Evolutionary conservation across 345 rosid species (phyloP).

Genomic region (Aurinia saxatilis): DNA sequence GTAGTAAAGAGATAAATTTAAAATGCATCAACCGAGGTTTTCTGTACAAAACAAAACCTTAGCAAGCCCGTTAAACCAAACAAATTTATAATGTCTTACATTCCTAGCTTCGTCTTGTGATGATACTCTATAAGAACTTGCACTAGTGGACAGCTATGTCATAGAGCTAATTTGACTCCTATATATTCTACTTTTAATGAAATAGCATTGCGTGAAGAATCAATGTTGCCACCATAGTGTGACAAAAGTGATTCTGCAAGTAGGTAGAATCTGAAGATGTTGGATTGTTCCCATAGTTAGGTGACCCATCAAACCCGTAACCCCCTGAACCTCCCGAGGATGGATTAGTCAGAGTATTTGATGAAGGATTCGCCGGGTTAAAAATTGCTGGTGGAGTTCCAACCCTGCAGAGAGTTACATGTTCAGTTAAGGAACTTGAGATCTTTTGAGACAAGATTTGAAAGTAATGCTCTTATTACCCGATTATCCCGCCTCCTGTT

Average conservation of each 20-base stretch:
- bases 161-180: constrained; percentile 13
- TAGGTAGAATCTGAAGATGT: constrained; percentile 17
- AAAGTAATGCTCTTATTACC: constrained; percentile 31
- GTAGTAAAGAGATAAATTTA: neutral
- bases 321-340: constrained; percentile 14
- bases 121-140: constrained; percentile 3
- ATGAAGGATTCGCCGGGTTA: constrained; percentile 28
- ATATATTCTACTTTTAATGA: constrained; percentile 15
- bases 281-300: constrained; percentile 28
- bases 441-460: neutral
- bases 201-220: constrained; percentile 14
- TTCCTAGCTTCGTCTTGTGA: constrained; percentile 6
- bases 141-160: constrained; percentile 5
- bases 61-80: constrained; percentile 12
- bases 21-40: constrained; percentile 3
- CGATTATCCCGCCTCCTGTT: constrained; percentile 33
- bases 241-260: constrained; percentile 11
- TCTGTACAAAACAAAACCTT: constrained; percentile 21
- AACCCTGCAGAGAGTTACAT: constrained; percentile 9
- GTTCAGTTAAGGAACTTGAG: neutral
- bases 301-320: constrained; percentile 31
- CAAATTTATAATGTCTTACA: constrained; percentile 17
- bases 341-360: constrained; percentile 20
- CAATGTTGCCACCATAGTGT: constrained; percentile 2
- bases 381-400: constrained; percentile 27